Conservation (phyloP, 768 basidiomycete species). For the Lentinula guzmanii region DNA sequence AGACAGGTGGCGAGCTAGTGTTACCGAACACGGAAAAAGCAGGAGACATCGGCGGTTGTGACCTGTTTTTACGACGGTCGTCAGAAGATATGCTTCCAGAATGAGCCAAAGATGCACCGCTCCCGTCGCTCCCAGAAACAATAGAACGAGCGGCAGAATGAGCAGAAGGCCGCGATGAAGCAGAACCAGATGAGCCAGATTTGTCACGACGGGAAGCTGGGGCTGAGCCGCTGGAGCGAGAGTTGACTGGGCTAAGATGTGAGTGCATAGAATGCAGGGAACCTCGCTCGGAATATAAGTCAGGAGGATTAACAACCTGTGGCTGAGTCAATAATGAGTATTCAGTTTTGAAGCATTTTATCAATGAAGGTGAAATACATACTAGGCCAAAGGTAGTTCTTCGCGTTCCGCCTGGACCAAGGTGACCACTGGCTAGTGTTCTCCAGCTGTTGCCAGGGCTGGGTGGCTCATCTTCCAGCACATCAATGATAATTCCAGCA, state of each 20-base stretch:
- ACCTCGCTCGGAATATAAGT: constrained; percentile 50
- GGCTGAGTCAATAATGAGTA: constrained; percentile 25
- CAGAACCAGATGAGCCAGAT: constrained; percentile 41
- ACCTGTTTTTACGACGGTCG: constrained; percentile 29
- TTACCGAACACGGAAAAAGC: constrained; percentile 45
- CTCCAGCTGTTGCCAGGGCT: constrained; percentile 57
- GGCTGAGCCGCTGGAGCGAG: constrained; percentile 47
- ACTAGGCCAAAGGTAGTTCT: constrained; percentile 62
- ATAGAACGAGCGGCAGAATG: constrained; percentile 26
- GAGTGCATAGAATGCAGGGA: constrained; percentile 64
- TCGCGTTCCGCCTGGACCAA: constrained; percentile 25
- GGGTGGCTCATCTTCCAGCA: constrained; percentile 69
- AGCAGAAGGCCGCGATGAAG: constrained; percentile 48
- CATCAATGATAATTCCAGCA: constrained; percentile 41
- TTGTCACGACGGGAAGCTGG: constrained; percentile 39
- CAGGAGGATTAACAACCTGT: constrained; percentile 33
- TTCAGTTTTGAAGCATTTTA: constrained; percentile 9
- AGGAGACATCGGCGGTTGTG: constrained; percentile 32
- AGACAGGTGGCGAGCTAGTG: constrained; percentile 6
- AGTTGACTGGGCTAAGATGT: constrained; percentile 40
- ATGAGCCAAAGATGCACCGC: constrained; percentile 34
- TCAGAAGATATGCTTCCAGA: constrained; percentile 52
- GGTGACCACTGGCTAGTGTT: constrained; percentile 30
- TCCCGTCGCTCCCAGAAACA: constrained; percentile 26
- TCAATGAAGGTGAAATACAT: constrained; percentile 21